Evolutionary conservation across 257 asterid species (phyloP).

Genomic region (Salvia miltiorrhiza): DNA sequence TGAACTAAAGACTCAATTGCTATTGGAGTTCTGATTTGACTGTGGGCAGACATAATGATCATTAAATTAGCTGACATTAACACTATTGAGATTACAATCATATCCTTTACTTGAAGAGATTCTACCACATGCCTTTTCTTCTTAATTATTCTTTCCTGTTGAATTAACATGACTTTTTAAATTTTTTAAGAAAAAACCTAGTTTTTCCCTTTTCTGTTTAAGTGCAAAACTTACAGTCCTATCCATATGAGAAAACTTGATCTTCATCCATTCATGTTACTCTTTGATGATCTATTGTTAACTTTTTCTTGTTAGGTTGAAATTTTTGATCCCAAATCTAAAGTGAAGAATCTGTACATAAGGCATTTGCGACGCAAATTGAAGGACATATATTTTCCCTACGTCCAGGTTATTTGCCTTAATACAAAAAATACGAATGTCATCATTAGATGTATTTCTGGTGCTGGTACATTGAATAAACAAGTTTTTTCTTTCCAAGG

Average conservation of each 20-base stretch:
- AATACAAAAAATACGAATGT: neutral
- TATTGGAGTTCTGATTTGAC: neutral
- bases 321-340: conserved; percentile 45
- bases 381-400: conserved; percentile 83
- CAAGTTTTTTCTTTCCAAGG: neutral
- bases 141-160: neutral
- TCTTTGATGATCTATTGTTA: neutral
- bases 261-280: neutral
- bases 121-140: neutral
- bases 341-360: conserved; percentile 21
- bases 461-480: neutral
- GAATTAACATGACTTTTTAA: neutral
- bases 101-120: neutral
- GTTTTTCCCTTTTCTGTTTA: neutral
- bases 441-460: neutral
- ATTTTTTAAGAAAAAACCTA: no score
- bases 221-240: neutral
- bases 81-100: neutral
- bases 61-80: neutral
- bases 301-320: conserved; percentile 48
- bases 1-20: neutral
- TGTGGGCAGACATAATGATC: neutral
- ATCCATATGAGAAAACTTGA: neutral
- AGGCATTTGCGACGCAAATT: conserved; percentile 35
- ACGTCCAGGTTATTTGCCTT: conserved; percentile 56